Conservation (phyloP, 192 early-diverging fungal species). For the Fimicolochytrium jonesii region DNA sequence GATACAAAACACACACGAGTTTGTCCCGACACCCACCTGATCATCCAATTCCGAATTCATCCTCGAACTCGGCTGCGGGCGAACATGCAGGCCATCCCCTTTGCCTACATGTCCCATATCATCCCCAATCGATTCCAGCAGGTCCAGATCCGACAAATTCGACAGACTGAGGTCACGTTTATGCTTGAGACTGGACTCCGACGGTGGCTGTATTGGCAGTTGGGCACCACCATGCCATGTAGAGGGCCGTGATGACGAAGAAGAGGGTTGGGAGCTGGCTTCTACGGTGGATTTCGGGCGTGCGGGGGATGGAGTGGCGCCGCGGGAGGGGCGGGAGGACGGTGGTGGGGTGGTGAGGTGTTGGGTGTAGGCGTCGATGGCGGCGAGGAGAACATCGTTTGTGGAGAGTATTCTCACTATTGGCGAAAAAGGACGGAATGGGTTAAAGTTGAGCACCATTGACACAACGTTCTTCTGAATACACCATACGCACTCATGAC, state of each 20-base stretch:
- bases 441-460: neutral
- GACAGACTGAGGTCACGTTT: neutral
- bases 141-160: conserved; percentile 18
- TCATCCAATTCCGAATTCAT: conserved; percentile 22
- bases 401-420: conserved; percentile 11
- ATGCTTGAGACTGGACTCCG: neutral
- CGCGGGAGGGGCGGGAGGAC: neutral
- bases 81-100: too few relatives aligned
- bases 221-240: neutral
- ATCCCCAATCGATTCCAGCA: neutral
- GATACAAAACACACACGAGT: neutral
- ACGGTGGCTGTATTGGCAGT: neutral
- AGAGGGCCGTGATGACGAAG: neutral
- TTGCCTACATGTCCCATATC: neutral
- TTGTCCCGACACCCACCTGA: conserved; percentile 9
- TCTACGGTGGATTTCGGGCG: neutral
- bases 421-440: neutral
- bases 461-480: neutral
- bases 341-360: neutral
- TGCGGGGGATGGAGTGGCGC: neutral
- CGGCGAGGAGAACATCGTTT: neutral
- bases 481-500: conserved; percentile 6
- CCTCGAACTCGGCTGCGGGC: too few relatives aligned
- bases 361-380: neutral
- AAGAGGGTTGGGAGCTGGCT: neutral